Evolutionary conservation across 495 filamentous ascomycete species (phyloP), one percentile per base, ranked within the genome.

Genomic region (Lineolata rhizophorae): DNA sequence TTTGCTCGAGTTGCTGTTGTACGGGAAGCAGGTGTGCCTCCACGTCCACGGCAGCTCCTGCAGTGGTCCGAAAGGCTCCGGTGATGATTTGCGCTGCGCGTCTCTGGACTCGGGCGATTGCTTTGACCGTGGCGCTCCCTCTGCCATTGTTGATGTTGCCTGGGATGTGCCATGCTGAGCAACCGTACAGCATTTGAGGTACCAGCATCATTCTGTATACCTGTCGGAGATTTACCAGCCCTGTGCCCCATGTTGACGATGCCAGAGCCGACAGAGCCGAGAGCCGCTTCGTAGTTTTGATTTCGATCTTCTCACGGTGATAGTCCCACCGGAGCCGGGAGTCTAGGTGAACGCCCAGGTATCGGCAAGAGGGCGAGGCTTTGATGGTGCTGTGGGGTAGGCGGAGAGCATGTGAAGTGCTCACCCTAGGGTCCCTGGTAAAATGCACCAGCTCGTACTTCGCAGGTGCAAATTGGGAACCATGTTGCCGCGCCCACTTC

Each of bases 51-150:
- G 43, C 40, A 11, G 43, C 29, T 25, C 36, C 33, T 12, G 43
- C 32, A 24, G 43, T 46, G 40, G 36, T 43, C 17, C 32, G 35
- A 20, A 43, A 46, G 14, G 40, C 43, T 35, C 39, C 29, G 20
- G 38, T 37, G 27, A 44, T 44, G 20, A 41, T 34, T 13, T 37
- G 15, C 20, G 30, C 40, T 30, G 40, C 43, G 3, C 20, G 35
- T 42, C 35, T 41, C 31, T 44, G 34, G 2, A 44, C 35, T 29
- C 28, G 13, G 8, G 30, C 21, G 25, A 44, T 31, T 18, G 38
- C 35, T 15, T 28, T 32, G 29, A 41, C 26, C 12, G 37, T 37
- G 18, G 27, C 28, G 13, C 28, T 40, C 16, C 29, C 34, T 41
- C 34, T 37, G 17, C 34, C 36, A 27, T 2, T 32, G 22, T 26